Evolutionary conservation across 169 alveolate genomes (phyloP), one percentile per base, ranked within the genome.

Genomic region (Cryptosporidium ubiquitum): DNA sequence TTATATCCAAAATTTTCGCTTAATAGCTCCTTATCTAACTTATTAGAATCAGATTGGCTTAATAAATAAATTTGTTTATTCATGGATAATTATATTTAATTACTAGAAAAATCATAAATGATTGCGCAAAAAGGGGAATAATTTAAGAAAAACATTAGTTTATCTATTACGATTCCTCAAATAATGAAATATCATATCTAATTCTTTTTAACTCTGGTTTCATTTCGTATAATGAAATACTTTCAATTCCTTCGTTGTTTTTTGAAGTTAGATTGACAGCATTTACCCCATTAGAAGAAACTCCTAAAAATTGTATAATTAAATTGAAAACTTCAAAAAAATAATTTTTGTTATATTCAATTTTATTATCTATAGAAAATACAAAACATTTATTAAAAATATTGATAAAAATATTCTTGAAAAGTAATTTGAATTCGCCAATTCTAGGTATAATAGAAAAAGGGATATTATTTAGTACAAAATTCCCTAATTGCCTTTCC

Each of bases 21-120:
- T 96, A 95, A 93, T 33, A 95, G 85, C 47, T 93, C 95, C 14
- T 75, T 84, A 89, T 96, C 98, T 69, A 94, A 79, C 37, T 68
- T 51, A 44, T 91, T 69, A 29, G 96, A 93, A 29, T 75, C 91
- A 58, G 91, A 68, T 47, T 86, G 86, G 23, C 42, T 70, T 40
- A n/a, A n/a, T n/a, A n/a, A 75, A 73, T 31, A 52, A 91, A n/a
- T 69, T 52, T 35, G 39, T 33, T 16, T 49, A 26, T 31, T 10
- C 2, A 47, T 1, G n/a, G 39, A 70, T 39, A 42, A 18, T 10
- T 7, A 42, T 42, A 12, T 44, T 5, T 44, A 44, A 9, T 55
- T 55, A 55, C 12, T 55, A 2, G 23, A 49, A 16, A 55, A 12
- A 55, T 23, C 2, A 18, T 55, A 55, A 7, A 42, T 5, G 10